Evolutionary conservation across 257 asterid species (phyloP).

Genomic region (Fraxinus anomala): DNA sequence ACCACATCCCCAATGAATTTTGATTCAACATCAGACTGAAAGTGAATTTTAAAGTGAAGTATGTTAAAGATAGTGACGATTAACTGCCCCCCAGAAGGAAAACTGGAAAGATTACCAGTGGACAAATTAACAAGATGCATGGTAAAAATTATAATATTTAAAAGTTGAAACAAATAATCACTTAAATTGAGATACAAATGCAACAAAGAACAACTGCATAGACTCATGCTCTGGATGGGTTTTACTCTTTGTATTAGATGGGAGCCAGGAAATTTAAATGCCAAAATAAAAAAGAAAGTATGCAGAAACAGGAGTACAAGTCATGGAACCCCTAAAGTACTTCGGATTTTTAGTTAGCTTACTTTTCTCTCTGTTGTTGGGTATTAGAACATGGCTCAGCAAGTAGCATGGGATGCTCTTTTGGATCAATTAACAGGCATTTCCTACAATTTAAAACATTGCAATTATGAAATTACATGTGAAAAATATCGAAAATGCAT

Average conservation of each 20-base stretch:
- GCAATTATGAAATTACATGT: neutral
- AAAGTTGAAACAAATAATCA: neutral
- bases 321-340: slow-evolving; percentile 15
- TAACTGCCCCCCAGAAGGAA: neutral
- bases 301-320: slow-evolving; percentile 16
- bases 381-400: slow-evolving; percentile 89
- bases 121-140: neutral
- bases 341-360: slow-evolving; percentile 40
- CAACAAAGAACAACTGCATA: neutral
- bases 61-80: neutral
- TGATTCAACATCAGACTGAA: neutral
- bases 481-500: slow-evolving; percentile 11
- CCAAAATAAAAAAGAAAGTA: slow-evolving; percentile 2
- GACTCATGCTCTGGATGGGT: slow-evolving; percentile 12
- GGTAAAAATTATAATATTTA: neutral
- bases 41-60: neutral
- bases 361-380: slow-evolving; percentile 98
- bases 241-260: neutral
- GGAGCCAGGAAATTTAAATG: slow-evolving; percentile 12
- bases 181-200: neutral
- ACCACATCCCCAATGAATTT: neutral
- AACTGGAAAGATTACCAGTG: neutral
- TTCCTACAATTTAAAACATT: slow-evolving; percentile 54
- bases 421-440: slow-evolving; percentile 88
- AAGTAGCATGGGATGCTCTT: slow-evolving; percentile 98